Evolutionary conservation across 768 basidiomycete species (phyloP), one percentile per base, ranked within the genome.

Genomic region (Strobilomyces dryophilus): DNA sequence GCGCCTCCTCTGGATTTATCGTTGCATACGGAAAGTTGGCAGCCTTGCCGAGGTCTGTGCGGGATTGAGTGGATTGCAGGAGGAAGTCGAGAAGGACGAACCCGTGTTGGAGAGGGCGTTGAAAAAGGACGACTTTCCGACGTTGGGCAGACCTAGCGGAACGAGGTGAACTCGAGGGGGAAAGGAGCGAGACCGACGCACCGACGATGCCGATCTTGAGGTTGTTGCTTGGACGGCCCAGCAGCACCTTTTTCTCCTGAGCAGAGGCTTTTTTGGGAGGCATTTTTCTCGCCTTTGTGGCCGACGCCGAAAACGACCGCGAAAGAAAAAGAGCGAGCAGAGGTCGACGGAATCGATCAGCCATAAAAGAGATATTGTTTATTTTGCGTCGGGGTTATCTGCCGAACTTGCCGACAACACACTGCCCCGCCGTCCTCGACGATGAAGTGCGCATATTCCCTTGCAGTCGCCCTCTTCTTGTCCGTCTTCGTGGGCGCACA

Each of bases 111-210:
- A 95, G 48, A 98, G 82, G 36, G 79, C 88, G 71, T 99, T 99
- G 83, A 99, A 99, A 74, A 98, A 95, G n/a, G 94, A 97, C 0
- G 92, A 94, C 73, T 99, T 98, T 58, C 97, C 97, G 61, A 98
- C 95, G 70, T 99, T 98, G 49, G 95, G 94, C 37, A 97, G 73
- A 68, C 91, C 90, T 93, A 47, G 37, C 42, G 27, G 36, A 54
- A 54, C 26, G 35, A 8, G 18, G 45, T 9, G 4, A 26, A 10
- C 35, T 21, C 3, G 31, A 26, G 17, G 10, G 27, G 29, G 35
- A 2, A 24, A 34, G n/a, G 52, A 54, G 9, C 7, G 7, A 9
- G 29, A 29, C 29, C 57, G 57, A 64, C 73, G 81, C 85, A 92
- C 92, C 95, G 79, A 98, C 95, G 80, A 97, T 95, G 68, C 97